Base-by-base conservation (phyloP, 768 basidiomycete genomes). In the Sporobolomyces roseus region DNA sequence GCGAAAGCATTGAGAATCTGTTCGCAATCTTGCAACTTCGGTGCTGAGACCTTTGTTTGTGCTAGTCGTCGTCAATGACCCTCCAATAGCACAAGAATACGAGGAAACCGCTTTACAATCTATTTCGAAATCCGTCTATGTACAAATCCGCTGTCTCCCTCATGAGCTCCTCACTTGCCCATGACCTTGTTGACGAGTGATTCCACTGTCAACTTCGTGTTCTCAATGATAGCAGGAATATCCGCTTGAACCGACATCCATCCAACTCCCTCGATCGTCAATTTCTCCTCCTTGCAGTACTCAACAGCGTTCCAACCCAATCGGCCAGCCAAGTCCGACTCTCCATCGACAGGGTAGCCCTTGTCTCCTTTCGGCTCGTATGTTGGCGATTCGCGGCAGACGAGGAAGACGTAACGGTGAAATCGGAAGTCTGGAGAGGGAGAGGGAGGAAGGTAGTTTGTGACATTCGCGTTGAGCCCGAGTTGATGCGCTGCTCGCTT, bases 331-430 rank as follows among this genome's bases (percentile, higher is more conserved):
- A 69, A 43, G 25, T 69, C 67, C 10, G 67, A 50, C 13, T 58
- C 56, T n/a, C 45, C 67, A 19, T 55, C 46, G 21, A 53, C 33
- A 16, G 67, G 60, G 29, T 32, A 62, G 25, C 48, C 35, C 29
- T 63, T 63, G 23, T 29, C 12, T 17, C n/a, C 48, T 29, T 61
- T 50, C 27, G 54, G 27, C 14, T 51, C 23, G 62, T 69, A 69
- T 21, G 43, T 23, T 2, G 35, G 27, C 0, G 62, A 56, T 30
- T 69, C 67, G 10, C 45, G 43, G 4, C 62, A 61, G 35, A 58
- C 33, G 29, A 69, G 32, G 45, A 69, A 69, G 19, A 64, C 41
- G 62, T 69, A 69, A 25, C 67, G 62, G 56, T 69, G 67, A 53
- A 45, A 63, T 33, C 66, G 61, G 13, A 61, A 62, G 2, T 55